Percentiles rank a stretch among this genome's conserved stretches.
phyloP scores from a whole-genome alignment of 2,329 filamentous ascomycete genomes.

The Pseudophaeomoniella oleicola region DNA sequence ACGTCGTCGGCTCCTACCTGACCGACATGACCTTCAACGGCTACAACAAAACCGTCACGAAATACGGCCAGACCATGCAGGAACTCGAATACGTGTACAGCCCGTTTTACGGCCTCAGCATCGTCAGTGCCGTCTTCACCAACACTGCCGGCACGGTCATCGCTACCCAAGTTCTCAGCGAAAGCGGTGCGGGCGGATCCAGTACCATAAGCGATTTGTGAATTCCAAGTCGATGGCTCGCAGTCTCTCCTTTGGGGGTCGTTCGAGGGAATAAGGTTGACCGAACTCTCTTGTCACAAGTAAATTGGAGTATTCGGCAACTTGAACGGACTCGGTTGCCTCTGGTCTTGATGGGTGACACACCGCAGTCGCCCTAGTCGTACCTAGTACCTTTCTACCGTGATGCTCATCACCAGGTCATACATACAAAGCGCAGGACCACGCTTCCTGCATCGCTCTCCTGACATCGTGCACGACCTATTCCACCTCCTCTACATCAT shows the following conservation, averaged over 20 bases:
- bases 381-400: too few species aligned
- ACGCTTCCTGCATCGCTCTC: too few species aligned
- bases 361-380: too few species aligned
- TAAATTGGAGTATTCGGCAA: too few species aligned
- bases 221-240: neutral
- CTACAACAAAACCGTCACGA: slow-evolving; percentile 31
- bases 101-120: slow-evolving; percentile 34
- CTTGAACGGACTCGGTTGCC: too few species aligned
- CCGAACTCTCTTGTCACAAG: too few species aligned
- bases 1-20: slow-evolving; percentile 34
- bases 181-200: slow-evolving; percentile 36
- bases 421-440: too few species aligned
- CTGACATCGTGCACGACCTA: too few species aligned
- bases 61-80: slow-evolving; percentile 31
- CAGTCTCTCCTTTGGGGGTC: slow-evolving; percentile 4
- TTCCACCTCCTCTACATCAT: too few species aligned
- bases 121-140: slow-evolving; percentile 34
- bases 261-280: too few species aligned
- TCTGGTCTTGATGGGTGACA: too few species aligned
- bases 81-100: slow-evolving; percentile 40
- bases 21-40: slow-evolving; percentile 41
- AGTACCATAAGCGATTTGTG: slow-evolving; percentile 31
- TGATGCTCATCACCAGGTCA: too few species aligned
- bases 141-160: slow-evolving; percentile 32
- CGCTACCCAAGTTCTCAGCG: slow-evolving; percentile 36